These are phyloP conservation scores for Trichoderma reesei DNA, from an alignment of 495 filamentous ascomycete genomes.

Conservation along the genomic window DNA sequence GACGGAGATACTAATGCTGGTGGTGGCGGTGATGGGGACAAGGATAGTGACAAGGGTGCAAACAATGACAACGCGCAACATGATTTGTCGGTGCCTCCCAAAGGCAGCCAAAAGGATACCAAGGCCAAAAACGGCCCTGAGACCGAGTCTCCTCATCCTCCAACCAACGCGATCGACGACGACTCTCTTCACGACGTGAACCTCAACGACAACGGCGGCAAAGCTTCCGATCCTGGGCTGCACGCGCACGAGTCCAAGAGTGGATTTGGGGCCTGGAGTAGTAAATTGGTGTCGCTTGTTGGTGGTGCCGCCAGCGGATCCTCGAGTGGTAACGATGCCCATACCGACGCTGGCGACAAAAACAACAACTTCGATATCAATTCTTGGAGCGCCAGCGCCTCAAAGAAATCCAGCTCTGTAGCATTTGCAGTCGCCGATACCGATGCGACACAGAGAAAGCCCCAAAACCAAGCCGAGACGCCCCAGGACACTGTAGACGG, in stretches of 20 bases:
- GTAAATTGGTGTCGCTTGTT: slow-evolving; percentile 22
- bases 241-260: slow-evolving; percentile 23
- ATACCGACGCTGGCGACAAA: slow-evolving; percentile 18
- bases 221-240: slow-evolving; percentile 25
- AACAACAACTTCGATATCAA: slow-evolving; percentile 10
- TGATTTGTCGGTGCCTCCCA: slow-evolving; percentile 26
- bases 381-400: slow-evolving; percentile 13
- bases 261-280: slow-evolving; percentile 29
- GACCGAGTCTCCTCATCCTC: slow-evolving; percentile 15
- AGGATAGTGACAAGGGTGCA: slow-evolving; percentile 26
- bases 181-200: slow-evolving; percentile 42
- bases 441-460: background rate
- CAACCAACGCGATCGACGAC: slow-evolving; percentile 15
- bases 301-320: slow-evolving; percentile 24
- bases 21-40: slow-evolving; percentile 20
- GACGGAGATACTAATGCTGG: slow-evolving; percentile 21
- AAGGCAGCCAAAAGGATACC: slow-evolving; percentile 36
- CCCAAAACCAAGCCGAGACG: background rate
- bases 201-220: slow-evolving; percentile 30
- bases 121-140: slow-evolving; percentile 16
- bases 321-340: slow-evolving; percentile 18
- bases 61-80: slow-evolving; percentile 26
- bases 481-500: slow-evolving; percentile 6
- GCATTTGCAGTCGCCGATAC: slow-evolving; percentile 3
- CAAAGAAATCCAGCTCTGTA: slow-evolving; percentile 1